These are phyloP conservation scores for Euphorbia tirucalli DNA, from an alignment of 345 rosid species.

Conservation along the genomic window DNA sequence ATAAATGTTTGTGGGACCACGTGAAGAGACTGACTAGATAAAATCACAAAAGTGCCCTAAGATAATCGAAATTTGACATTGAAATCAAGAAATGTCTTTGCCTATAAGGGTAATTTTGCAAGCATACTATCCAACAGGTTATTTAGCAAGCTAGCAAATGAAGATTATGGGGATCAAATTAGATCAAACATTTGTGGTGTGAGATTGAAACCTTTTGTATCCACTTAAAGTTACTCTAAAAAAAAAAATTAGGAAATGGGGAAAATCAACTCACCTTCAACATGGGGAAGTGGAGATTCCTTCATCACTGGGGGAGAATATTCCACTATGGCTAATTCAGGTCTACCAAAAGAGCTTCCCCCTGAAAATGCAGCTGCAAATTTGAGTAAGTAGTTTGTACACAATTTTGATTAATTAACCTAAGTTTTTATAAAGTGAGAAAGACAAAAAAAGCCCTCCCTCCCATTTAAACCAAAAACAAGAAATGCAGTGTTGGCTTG, in stretches of 20 bases:
- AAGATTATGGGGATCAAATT: slow-evolving; percentile 16
- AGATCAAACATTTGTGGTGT: slow-evolving; percentile 25
- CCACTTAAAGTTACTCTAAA: too few species aligned
- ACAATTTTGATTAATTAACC: too few species aligned
- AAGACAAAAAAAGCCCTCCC: too few species aligned
- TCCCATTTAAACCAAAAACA: too few species aligned
- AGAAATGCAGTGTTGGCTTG: too few species aligned
- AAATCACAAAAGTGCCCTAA: slow-evolving; percentile 9
- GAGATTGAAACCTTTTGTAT: slow-evolving; percentile 17
- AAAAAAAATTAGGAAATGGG: too few species aligned
- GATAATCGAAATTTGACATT: background rate
- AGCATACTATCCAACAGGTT: background rate
- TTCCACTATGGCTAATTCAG: slow-evolving; percentile 61
- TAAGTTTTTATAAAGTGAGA: too few species aligned
- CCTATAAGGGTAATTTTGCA: too few species aligned
- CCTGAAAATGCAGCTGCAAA: slow-evolving; percentile 47
- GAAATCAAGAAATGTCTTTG: too few species aligned
- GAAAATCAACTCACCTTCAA: slow-evolving; percentile 55
- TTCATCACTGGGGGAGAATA: slow-evolving; percentile 41
- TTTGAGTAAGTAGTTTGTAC: too few species aligned
- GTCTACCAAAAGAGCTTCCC: slow-evolving; percentile 37
- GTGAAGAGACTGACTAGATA: background rate
- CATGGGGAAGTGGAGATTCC: slow-evolving; percentile 30
- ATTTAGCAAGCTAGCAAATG: slow-evolving; percentile 12
- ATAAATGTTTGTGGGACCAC: slow-evolving; percentile 33